phyloP scores from a whole-genome alignment of 1,139 yeast genomes.

The Spathaspora sp. region DNA sequence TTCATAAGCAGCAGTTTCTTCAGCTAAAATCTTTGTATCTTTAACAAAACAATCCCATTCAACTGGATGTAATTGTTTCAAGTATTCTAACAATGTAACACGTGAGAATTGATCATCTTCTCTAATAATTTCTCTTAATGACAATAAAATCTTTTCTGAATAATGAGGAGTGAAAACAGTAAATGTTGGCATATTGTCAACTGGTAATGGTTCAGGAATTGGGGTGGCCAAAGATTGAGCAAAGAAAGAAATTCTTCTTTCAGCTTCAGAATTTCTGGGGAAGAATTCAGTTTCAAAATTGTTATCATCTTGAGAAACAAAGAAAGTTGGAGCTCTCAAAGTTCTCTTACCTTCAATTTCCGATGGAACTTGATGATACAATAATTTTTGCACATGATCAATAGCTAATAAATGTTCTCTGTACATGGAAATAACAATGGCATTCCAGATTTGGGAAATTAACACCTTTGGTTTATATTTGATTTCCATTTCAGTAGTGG shows the following conservation, averaged over 20 bases:
- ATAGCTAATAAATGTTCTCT: slow-evolving; percentile 96
- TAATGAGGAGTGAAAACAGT: slow-evolving; percentile 98
- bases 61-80: slow-evolving; percentile 96
- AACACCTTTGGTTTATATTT: slow-evolving; percentile 98
- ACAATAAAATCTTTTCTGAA: slow-evolving; percentile 91
- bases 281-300: slow-evolving; percentile 92
- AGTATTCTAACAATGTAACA: slow-evolving; percentile 91
- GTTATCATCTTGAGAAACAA: slow-evolving; percentile 96
- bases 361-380: slow-evolving; percentile 97
- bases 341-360: slow-evolving; percentile 98
- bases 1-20: slow-evolving; percentile 89
- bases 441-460: slow-evolving; percentile 98
- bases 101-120: slow-evolving; percentile 98
- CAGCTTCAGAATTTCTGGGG: slow-evolving; percentile 97
- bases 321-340: slow-evolving; percentile 97
- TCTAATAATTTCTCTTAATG: slow-evolving; percentile 95
- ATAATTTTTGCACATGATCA: slow-evolving; percentile 95
- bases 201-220: slow-evolving; percentile 97
- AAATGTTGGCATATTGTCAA: slow-evolving; percentile 98
- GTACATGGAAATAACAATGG: slow-evolving; percentile 96
- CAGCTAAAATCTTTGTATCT: slow-evolving; percentile 97
- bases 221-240: slow-evolving; percentile 99
- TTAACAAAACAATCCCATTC: slow-evolving; percentile 99
- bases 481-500: slow-evolving; percentile 98
- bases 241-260: slow-evolving; percentile 97